phyloP scores from a whole-genome alignment of 148 eudicot species.

The Polygonum aviculare region DNA sequence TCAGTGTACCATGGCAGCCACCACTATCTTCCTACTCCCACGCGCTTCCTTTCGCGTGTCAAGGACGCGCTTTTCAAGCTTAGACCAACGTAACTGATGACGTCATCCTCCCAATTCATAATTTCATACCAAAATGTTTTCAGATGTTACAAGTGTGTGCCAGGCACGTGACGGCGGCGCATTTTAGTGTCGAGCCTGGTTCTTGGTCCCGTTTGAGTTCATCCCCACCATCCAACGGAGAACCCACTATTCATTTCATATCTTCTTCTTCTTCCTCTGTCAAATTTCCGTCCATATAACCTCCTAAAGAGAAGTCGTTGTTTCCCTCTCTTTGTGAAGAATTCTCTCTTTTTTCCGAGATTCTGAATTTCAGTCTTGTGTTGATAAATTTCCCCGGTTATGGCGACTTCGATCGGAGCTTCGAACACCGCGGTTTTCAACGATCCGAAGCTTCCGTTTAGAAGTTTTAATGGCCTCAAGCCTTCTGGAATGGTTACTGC shows the following conservation, averaged over 20 bases:
- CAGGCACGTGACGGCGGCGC: conserved; percentile 2
- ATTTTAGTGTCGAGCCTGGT: neutral
- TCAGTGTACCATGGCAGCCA: conserved; percentile 4
- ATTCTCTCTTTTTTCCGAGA: neutral
- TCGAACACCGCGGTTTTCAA: conserved; percentile 27
- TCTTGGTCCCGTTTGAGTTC: neutral
- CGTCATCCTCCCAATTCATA: neutral
- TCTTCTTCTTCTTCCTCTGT: neutral
- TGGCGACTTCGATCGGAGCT: conserved; percentile 63
- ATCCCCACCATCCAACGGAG: neutral
- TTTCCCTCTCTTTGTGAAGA: neutral
- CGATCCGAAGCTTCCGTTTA: conserved; percentile 41
- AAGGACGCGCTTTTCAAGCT: neutral
- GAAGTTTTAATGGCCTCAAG: conserved; percentile 39
- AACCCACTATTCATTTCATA: conserved; percentile 1
- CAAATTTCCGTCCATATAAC: conserved; percentile 2
- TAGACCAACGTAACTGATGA: neutral
- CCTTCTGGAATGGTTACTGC: conserved; percentile 16
- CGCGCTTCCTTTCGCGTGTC: neutral
- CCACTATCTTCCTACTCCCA: neutral
- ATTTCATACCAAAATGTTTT: neutral
- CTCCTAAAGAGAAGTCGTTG: neutral
- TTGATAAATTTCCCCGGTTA: conserved; percentile 5
- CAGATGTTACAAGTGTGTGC: neutral
- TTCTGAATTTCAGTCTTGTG: neutral